Conservation (phyloP, 257 asterid species). For the Forsythia viridissima region DNA sequence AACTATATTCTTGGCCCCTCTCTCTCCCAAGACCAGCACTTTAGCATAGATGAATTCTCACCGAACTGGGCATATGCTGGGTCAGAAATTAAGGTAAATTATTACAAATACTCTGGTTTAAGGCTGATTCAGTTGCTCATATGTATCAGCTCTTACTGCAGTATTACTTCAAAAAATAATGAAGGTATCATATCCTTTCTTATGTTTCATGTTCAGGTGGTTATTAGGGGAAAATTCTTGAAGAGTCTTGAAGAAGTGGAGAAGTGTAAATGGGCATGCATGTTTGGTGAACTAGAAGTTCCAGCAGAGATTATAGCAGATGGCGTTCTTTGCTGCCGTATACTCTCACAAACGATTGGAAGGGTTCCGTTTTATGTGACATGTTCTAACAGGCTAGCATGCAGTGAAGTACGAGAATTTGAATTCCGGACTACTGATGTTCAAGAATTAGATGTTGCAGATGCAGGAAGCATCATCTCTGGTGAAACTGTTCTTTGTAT, state of each 20-base stretch:
- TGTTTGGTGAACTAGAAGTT: conserved; percentile 93
- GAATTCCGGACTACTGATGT: conserved; percentile 54
- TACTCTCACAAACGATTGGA: conserved; percentile 73
- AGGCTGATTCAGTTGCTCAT: conserved; percentile 20
- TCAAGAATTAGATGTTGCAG: conserved; percentile 43
- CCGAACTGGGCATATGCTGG: conserved; percentile 84
- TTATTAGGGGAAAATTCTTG: conserved; percentile 72
- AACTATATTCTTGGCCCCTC: conserved; percentile 71
- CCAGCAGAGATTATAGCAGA: conserved; percentile 74
- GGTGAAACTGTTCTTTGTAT: conserved; percentile 64
- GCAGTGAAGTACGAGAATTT: conserved; percentile 95
- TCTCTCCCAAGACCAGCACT: conserved; percentile 81
- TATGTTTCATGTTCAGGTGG: conserved; percentile 49
- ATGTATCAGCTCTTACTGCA: conserved; percentile 11
- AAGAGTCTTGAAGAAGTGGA: conserved; percentile 56
- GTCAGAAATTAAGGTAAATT: conserved; percentile 67
- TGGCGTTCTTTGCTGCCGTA: conserved; percentile 79
- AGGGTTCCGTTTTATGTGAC: conserved; percentile 85
- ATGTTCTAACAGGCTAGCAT: conserved; percentile 88
- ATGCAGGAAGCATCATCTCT: conserved; percentile 31
- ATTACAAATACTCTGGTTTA: conserved; percentile 2
- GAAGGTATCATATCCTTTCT: conserved; percentile 8
- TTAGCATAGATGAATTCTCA: conserved; percentile 79
- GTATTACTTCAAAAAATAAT: conserved; percentile 8
- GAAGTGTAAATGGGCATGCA: conserved; percentile 83